Base-by-base conservation (phyloP, 2,329 filamentous ascomycete species). In the Botryotinia convoluta region DNA sequence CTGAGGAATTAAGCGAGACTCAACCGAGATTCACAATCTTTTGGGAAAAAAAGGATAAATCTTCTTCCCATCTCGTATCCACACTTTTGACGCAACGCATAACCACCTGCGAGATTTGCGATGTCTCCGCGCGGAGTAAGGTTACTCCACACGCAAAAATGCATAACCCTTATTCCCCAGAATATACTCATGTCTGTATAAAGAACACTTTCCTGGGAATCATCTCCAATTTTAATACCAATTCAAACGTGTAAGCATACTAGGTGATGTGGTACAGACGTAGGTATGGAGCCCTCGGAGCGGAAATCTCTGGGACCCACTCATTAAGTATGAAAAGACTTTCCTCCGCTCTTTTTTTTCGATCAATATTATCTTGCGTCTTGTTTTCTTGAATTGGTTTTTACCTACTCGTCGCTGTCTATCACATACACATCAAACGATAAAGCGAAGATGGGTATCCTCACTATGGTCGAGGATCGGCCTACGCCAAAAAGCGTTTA, bases 401-500 rank as follows among this genome's bases (percentile, higher is more conserved):
- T n/a, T 54, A 7, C 14, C 48, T 54, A 1, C 26, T 16, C 26
- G 12, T 54, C 48, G 26, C 48, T 54, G 3, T 54, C 26, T n/a
- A 16, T 54, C 39, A 26, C 35, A 61, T 20, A n/a, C 26, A 45
- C 9, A n/a, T 44, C 42, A 26, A 44, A 65, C 16, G 39, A 39
- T 20, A 48, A 20, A 29, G 62, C 62, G 29, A 65, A 65, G 62
- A 77, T 77, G 76, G 76, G 74, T 18, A 74, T 77, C 67, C 74
- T 74, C 10, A 75, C 76, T 57, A 77, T 75, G 22, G 35, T 71
- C 62, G 77, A 77, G 73, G 77, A 79, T 62, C 74, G 77, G 45
- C 76, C 77, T 57, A 79, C 77, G 4, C 77, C 77, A 18, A 65
- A 72, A 32, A 74, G 73, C 51, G 74, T 79, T 29, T 78, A 79